Conservation (phyloP, 108 stramenopile species). For the Cyclotella atomus region DNA sequence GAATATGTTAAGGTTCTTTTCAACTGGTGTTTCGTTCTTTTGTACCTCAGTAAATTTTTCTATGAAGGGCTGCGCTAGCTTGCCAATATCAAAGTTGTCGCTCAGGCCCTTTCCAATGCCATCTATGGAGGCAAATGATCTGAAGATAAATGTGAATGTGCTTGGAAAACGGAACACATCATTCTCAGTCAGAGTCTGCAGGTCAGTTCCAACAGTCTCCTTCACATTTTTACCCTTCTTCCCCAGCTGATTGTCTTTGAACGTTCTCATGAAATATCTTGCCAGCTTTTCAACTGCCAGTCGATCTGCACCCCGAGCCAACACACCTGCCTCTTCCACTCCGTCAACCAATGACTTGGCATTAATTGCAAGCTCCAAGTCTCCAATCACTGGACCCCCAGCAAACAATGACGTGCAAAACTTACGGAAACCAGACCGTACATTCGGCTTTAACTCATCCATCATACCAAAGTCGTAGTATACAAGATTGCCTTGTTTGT, state of each 20-base stretch:
- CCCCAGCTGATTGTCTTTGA: slow-evolving; percentile 90
- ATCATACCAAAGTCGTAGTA: slow-evolving; percentile 98
- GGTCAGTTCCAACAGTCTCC: slow-evolving; percentile 80
- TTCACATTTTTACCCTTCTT: slow-evolving; percentile 84
- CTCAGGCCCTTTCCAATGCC: slow-evolving; percentile 97
- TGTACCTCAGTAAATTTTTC: slow-evolving; percentile 88
- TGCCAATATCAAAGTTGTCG: slow-evolving; percentile 86
- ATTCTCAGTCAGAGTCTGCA: slow-evolving; percentile 86
- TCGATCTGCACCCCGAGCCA: slow-evolving; percentile 90
- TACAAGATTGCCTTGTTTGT: slow-evolving; percentile 84
- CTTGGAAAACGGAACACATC: slow-evolving; percentile 94
- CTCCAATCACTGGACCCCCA: slow-evolving; percentile 83
- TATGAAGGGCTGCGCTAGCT: slow-evolving; percentile 93
- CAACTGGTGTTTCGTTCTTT: slow-evolving; percentile 65
- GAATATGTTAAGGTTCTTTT: slow-evolving; percentile 79
- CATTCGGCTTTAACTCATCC: slow-evolving; percentile 91
- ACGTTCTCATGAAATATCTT: slow-evolving; percentile 93
- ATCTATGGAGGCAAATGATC: slow-evolving; percentile 96
- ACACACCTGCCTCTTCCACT: slow-evolving; percentile 96
- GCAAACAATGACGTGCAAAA: slow-evolving; percentile 90
- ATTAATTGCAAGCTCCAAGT: slow-evolving; percentile 77
- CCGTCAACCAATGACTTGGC: slow-evolving; percentile 92
- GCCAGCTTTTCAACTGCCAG: slow-evolving; percentile 95
- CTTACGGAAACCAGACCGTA: slow-evolving; percentile 81
- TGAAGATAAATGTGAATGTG: slow-evolving; percentile 97